Evolutionary conservation across 1,284 basidiomycete genomes (phyloP).

Genomic region (Entoloma clypeatum): DNA sequence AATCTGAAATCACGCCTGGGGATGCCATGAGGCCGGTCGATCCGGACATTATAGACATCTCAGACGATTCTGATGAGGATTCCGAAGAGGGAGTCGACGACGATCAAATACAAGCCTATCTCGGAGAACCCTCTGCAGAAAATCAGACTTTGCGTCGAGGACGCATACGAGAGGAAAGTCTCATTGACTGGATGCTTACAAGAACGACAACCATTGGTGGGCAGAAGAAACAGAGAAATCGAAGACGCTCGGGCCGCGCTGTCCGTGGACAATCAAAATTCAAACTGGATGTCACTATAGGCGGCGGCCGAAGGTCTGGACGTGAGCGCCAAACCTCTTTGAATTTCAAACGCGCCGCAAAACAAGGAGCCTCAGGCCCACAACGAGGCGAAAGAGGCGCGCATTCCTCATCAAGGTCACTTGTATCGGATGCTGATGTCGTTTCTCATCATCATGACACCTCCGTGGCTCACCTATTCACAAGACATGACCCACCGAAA

Average conservation of each 20-base stretch:
- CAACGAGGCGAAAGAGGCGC: background rate
- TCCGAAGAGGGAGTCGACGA: slow-evolving; percentile 30
- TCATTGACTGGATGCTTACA: slow-evolving; percentile 60
- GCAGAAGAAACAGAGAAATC: slow-evolving; percentile 16
- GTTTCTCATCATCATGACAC: background rate
- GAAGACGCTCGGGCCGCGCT: slow-evolving; percentile 17
- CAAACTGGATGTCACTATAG: slow-evolving; percentile 36
- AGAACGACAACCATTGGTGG: slow-evolving; percentile 33
- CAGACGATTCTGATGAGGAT: slow-evolving; percentile 23
- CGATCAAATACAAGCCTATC: slow-evolving; percentile 28
- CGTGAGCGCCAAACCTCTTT: slow-evolving; percentile 37
- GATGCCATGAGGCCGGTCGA: slow-evolving; percentile 9
- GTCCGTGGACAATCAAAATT: no score
- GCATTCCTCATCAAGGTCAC: background rate
- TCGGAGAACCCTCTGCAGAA: slow-evolving; percentile 24
- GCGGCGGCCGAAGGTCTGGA: slow-evolving; percentile 30
- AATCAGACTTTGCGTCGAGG: slow-evolving; percentile 19
- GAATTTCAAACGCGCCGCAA: slow-evolving; percentile 23
- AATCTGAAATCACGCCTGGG: background rate
- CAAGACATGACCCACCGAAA: slow-evolving; percentile 7
- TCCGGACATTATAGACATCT: slow-evolving; percentile 23
- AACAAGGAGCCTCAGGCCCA: background rate
- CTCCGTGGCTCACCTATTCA: background rate
- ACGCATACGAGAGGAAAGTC: slow-evolving; percentile 34
- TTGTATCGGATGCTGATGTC: slow-evolving; percentile 1